A percentile compares a stretch with the other conserved stretches of the same genome.
These are phyloP conservation scores for Plasmodium coatneyi DNA, from an alignment of 169 alveolate species.

Conservation along the genomic window DNA sequence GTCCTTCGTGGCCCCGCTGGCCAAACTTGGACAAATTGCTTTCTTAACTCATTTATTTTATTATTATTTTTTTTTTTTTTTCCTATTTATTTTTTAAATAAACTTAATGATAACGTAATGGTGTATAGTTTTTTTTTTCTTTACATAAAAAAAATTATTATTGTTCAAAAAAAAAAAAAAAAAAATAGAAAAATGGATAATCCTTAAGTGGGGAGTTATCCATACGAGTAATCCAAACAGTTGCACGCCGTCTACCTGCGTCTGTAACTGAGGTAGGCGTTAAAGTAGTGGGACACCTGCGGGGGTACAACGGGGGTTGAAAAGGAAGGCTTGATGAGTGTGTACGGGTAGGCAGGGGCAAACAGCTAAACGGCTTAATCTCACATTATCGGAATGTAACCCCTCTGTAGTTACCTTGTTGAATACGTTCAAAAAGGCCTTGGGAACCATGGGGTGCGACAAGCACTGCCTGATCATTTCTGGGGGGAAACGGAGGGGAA, in stretches of 20 bases:
- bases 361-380: background rate
- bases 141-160: constrained; percentile 1
- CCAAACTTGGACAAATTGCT: background rate
- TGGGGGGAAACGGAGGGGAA: background rate
- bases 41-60: background rate
- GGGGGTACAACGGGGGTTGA: background rate
- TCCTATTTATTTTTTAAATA: background rate
- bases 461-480: constrained; percentile 71
- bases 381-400: background rate
- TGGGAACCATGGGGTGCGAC: constrained; percentile 72
- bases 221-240: constrained; percentile 6
- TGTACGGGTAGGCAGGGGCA: background rate
- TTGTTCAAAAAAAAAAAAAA: background rate
- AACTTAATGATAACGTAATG: background rate
- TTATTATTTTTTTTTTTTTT: background rate
- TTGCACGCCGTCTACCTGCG: constrained; percentile 2
- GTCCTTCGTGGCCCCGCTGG: background rate
- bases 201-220: background rate
- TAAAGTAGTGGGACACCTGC: constrained; percentile 53
- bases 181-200: background rate
- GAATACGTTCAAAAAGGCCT: constrained; percentile 17
- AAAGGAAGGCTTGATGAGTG: background rate
- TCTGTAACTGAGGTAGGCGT: constrained; percentile 35
- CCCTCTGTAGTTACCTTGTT: constrained; percentile 41
- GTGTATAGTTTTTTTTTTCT: background rate